Evolutionary conservation across 2,329 filamentous ascomycete genomes (phyloP).

Genomic region (Colletotrichum agaves): DNA sequence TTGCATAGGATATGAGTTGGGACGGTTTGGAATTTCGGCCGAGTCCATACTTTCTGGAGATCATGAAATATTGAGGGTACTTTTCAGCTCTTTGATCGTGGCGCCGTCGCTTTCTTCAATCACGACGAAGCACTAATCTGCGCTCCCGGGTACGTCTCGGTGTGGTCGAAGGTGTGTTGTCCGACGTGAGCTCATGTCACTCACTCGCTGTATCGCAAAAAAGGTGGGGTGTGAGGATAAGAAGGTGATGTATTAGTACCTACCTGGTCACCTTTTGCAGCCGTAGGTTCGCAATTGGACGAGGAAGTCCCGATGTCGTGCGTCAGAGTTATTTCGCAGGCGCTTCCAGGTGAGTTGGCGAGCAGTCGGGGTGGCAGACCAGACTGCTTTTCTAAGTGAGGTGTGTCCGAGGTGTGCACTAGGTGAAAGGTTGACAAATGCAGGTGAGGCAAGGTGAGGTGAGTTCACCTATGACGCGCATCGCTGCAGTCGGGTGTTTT

Average conservation of each 20-base stretch:
- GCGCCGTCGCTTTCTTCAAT: too few relatives aligned
- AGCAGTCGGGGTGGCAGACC: background rate
- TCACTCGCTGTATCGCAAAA: background rate
- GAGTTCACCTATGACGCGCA: conserved; percentile 27
- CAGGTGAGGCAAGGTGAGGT: conserved; percentile 1
- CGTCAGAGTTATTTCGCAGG: conserved; percentile 4
- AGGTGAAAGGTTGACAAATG: background rate
- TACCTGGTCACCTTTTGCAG: background rate
- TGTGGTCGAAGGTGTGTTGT: background rate
- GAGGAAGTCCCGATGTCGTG: conserved; percentile 1
- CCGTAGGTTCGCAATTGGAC: conserved; percentile 1
- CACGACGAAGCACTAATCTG: too few relatives aligned
- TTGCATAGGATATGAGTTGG: conserved; percentile 3
- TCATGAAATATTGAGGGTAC: too few relatives aligned
- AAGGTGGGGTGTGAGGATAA: conserved; percentile 17
- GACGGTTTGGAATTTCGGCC: background rate
- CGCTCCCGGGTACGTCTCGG: background rate
- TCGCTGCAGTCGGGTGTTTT: conserved; percentile 1
- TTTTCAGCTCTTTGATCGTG: too few relatives aligned
- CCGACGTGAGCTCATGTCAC: background rate
- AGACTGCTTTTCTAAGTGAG: background rate
- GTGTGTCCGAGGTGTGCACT: background rate
- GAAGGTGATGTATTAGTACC: conserved; percentile 20
- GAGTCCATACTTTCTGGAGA: background rate
- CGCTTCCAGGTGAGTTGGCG: conserved; percentile 12